Percentiles rank a stretch among this genome's conserved stretches.
Conservation (phyloP, 2,329 filamentous ascomycete genomes). For the Lasiodiplodia hormozganensis region DNA sequence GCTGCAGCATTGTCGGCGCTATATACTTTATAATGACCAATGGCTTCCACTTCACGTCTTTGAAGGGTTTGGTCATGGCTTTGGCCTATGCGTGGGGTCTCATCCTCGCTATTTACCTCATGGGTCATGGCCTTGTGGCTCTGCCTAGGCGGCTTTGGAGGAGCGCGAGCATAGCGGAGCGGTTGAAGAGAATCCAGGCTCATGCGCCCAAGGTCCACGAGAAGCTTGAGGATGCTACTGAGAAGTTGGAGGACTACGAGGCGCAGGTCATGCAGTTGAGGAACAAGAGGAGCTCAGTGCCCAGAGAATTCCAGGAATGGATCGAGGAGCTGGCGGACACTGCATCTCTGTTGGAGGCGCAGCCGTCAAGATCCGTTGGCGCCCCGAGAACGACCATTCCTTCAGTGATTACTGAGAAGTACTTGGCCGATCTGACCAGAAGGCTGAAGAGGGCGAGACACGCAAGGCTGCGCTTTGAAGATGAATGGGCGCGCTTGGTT, state of each 20-base stretch:
- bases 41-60: conserved; percentile 71
- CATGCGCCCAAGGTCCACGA: conserved; percentile 85
- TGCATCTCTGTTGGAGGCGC: conserved; percentile 70
- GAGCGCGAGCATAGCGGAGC: conserved; percentile 76
- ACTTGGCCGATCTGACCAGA: conserved; percentile 86
- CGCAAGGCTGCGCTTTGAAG: conserved; percentile 79
- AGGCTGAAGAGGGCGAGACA: conserved; percentile 83
- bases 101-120: conserved; percentile 90
- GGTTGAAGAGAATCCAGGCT: conserved; percentile 76
- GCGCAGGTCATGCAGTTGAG: conserved; percentile 79
- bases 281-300: conserved; percentile 79
- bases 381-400: conserved; percentile 61
- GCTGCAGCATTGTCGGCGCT: conserved; percentile 72
- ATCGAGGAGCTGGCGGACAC: conserved; percentile 91
- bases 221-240: conserved; percentile 82
- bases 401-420: conserved; percentile 88
- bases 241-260: conserved; percentile 81
- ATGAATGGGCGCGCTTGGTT: conserved; percentile 85
- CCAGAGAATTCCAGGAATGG: conserved; percentile 84
- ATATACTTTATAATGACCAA: conserved; percentile 84
- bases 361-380: conserved; percentile 40
- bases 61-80: conserved; percentile 90
- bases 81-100: conserved; percentile 94
- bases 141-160: conserved; percentile 83
- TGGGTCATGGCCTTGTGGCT: conserved; percentile 95